Evolutionary conservation across 306 rosid species (phyloP), one percentile per base, ranked within the genome.

Genomic region (Psophocarpus tetragonolobus): DNA sequence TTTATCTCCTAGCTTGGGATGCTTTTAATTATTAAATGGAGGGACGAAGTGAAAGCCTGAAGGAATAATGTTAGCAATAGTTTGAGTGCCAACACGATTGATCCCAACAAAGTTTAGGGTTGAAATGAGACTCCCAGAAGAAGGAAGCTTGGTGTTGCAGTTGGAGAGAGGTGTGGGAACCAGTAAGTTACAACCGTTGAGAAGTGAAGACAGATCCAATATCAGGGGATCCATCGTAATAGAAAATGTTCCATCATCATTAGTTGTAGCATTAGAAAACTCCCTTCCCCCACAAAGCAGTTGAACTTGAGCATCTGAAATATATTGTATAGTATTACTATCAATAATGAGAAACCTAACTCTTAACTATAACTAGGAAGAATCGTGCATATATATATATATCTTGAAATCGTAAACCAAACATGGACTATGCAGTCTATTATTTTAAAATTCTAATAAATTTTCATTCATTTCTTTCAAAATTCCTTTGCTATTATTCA

Each of bases 251-350:
- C 86, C 86, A 53, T 68, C 71, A 32, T 26, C 75, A 42, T 72
- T 11, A 1, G 80, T 77, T 77, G 14, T 72, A 54, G 72, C 80
- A 33, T 36, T 17, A 8, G 76, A 64, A n/a, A 71, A 0, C 65
- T 72, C 78, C 41, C 42, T 77, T 26, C 48, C 86, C 30, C 80
- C 86, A 56, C 86, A 82, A 21, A n/a, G 1, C 36, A 82, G 58
- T 56, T 82, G 30, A 42, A 82, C 79, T 65, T 77, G 10, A 77
- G 85, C 86, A 82, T 82, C 86, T 82, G 82, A 77, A 71, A 82
- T 11, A 73, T 27, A 13, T 11, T 35, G 14, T 8, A 57, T 20
- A 38, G 21, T 35, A 39, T 21, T 12, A 39, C 13, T 12, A 66
- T 65, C 50, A 65, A 18, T 64, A 20, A n/a, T 60, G 11, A 62